phyloP scores from a whole-genome alignment of 345 rosid species.

The Kandelia obovata region DNA sequence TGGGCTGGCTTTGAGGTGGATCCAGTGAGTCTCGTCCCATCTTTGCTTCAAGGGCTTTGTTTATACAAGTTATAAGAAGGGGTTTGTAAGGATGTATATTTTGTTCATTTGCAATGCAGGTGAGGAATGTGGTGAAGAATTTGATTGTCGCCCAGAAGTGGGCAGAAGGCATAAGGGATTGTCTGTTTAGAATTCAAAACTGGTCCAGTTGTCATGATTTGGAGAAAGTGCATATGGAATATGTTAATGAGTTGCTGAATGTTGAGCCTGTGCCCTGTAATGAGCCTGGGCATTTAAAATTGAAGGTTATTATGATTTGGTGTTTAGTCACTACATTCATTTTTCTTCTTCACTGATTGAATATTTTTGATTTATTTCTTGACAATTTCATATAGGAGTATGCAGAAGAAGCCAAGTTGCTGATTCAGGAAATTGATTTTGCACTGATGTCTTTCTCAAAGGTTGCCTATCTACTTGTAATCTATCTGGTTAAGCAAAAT shows the following conservation, averaged over 20 bases:
- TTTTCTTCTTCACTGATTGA: conserved; percentile 7
- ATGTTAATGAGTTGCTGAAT: conserved; percentile 47
- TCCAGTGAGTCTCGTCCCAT: conserved; percentile 49
- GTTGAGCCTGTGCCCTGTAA: conserved; percentile 59
- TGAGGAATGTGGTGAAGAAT: conserved; percentile 55
- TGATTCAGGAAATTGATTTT: conserved; percentile 54
- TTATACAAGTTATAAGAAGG: conserved; percentile 6
- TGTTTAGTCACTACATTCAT: conserved; percentile 12
- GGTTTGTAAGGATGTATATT: conserved; percentile 5
- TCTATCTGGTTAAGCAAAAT: no score
- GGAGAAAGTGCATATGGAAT: conserved; percentile 48
- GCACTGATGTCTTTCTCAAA: conserved; percentile 47
- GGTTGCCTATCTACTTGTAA: conserved; percentile 27
- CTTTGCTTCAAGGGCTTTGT: conserved; percentile 14
- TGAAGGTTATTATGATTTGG: conserved; percentile 58
- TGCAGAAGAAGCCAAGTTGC: conserved; percentile 57
- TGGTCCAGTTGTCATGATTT: conserved; percentile 33
- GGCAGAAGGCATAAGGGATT: conserved; percentile 64
- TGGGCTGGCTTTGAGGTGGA: conserved; percentile 97
- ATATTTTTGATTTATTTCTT: conserved; percentile 4
- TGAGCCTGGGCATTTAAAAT: conserved; percentile 53
- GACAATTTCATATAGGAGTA: conserved; percentile 39
- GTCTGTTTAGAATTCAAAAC: conserved; percentile 49
- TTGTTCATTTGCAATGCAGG: conserved; percentile 39
- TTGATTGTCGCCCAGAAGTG: conserved; percentile 59